Conservation (phyloP, 192 early-diverging fungal genomes). For the Funneliformis geosporum region DNA sequence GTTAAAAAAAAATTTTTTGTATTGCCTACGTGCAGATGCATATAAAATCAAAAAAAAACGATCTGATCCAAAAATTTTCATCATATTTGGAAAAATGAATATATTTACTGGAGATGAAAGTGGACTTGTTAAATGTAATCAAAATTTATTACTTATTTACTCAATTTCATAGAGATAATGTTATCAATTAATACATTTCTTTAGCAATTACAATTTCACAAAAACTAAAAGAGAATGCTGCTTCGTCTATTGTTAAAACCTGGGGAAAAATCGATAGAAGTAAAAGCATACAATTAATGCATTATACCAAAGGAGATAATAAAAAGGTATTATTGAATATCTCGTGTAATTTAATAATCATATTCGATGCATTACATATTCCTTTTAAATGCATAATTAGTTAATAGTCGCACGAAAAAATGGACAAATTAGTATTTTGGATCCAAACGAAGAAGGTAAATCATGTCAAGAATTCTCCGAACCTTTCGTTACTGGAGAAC, state of each 20-base stretch:
- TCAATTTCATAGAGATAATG: neutral
- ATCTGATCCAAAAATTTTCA: neutral
- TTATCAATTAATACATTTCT: neutral
- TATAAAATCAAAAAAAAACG: neutral
- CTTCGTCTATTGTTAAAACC: conserved; percentile 35
- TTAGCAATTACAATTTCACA: conserved; percentile 38
- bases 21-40: too few relatives aligned
- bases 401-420: conserved; percentile 55
- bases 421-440: conserved; percentile 51
- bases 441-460: conserved; percentile 43
- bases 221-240: conserved; percentile 17
- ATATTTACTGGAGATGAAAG: conserved; percentile 48
- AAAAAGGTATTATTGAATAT: conserved; percentile 20
- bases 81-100: conserved; percentile 10
- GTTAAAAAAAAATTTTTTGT: too few relatives aligned
- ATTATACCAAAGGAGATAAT: conserved; percentile 29
- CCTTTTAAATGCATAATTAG: conserved; percentile 31
- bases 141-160: neutral
- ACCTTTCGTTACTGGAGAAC: conserved; percentile 18
- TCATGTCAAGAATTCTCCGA: conserved; percentile 42
- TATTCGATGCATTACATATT: neutral
- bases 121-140: conserved; percentile 45
- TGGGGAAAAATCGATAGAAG: conserved; percentile 43
- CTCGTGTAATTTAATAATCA: neutral
- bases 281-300: conserved; percentile 39